Percentiles rank a stretch among this genome's conserved stretches.
Conservation (phyloP, 345 rosid genomes). For the Sapria himalayana region DNA sequence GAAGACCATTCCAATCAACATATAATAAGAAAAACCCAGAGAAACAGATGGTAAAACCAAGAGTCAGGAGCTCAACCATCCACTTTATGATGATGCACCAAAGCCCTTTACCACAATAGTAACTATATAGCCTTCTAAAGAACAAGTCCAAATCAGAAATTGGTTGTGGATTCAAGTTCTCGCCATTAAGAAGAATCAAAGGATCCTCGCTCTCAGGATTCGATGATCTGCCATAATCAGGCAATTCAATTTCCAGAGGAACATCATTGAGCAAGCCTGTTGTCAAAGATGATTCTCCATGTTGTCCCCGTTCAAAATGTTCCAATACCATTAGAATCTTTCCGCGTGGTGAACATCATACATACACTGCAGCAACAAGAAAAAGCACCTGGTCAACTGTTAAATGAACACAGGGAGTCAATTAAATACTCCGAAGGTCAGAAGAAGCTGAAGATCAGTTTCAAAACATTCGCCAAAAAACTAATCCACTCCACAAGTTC, state of each 20-base stretch:
- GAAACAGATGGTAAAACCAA: conserved; percentile 81
- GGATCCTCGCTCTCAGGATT: conserved; percentile 98
- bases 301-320: conserved; percentile 50
- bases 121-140: conserved; percentile 76
- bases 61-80: conserved; percentile 80
- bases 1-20: conserved; percentile 97
- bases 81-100: conserved; percentile 90
- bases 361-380: conserved; percentile 25
- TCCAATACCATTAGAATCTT: conserved; percentile 33
- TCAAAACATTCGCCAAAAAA: too few species aligned
- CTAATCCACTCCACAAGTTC: too few species aligned
- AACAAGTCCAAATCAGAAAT: conserved; percentile 88
- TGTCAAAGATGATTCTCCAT: conserved; percentile 50
- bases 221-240: conserved; percentile 54
- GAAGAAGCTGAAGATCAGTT: too few species aligned
- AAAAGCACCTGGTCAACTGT: conserved; percentile 69
- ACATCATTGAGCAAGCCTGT: conserved; percentile 61
- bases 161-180: conserved; percentile 55
- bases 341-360: conserved; percentile 78
- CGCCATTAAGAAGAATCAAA: conserved; percentile 83
- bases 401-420: too few species aligned
- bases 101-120: conserved; percentile 89
- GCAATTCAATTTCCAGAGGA: conserved; percentile 79
- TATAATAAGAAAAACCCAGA: conserved; percentile 83
- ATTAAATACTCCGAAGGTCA: too few species aligned